Conservation (phyloP, 805 yeast species). For the Suhomyces tanzawaensis region DNA sequence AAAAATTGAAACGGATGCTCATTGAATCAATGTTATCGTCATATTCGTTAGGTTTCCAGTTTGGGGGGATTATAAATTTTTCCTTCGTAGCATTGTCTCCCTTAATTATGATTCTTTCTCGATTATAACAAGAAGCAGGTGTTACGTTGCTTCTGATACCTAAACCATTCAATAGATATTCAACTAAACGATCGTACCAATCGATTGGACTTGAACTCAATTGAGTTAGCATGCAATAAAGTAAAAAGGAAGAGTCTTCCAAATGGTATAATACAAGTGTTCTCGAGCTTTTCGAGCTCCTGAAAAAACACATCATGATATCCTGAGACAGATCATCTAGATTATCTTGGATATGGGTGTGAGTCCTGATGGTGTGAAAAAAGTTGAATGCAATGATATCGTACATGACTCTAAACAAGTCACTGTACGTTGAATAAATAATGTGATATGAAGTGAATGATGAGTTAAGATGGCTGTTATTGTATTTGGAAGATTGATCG, state of each 20-base stretch:
- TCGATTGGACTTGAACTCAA: conserved; percentile 18
- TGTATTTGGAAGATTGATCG: conserved; percentile 21
- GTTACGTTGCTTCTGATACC: conserved; percentile 10
- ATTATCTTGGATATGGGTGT: conserved; percentile 2
- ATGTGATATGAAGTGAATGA: conserved; percentile 18
- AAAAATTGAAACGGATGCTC: conserved; percentile 22
- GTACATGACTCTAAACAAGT: conserved; percentile 18
- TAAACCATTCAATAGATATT: conserved; percentile 29
- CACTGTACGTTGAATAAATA: conserved; percentile 23
- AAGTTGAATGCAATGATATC: conserved; percentile 19
- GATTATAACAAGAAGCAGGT: conserved; percentile 24
- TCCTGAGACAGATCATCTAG: not conserved
- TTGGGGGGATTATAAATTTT: conserved; percentile 6
- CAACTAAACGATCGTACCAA: conserved; percentile 32
- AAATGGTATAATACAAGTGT: conserved; percentile 5
- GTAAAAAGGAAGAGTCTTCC: conserved; percentile 7
- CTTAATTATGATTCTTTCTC: conserved; percentile 24
- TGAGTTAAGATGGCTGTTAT: conserved; percentile 17
- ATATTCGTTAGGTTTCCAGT: conserved; percentile 7
- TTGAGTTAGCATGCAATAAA: conserved; percentile 18
- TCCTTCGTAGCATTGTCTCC: conserved; percentile 17
- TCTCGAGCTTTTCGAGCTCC: conserved; percentile 2
- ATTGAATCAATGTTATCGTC: conserved; percentile 30
- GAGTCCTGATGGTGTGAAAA: conserved; percentile 5
- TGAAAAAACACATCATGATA: conserved; percentile 3